Conservation (phyloP, 345 rosid genomes). For the Stellera chamaejasme region DNA sequence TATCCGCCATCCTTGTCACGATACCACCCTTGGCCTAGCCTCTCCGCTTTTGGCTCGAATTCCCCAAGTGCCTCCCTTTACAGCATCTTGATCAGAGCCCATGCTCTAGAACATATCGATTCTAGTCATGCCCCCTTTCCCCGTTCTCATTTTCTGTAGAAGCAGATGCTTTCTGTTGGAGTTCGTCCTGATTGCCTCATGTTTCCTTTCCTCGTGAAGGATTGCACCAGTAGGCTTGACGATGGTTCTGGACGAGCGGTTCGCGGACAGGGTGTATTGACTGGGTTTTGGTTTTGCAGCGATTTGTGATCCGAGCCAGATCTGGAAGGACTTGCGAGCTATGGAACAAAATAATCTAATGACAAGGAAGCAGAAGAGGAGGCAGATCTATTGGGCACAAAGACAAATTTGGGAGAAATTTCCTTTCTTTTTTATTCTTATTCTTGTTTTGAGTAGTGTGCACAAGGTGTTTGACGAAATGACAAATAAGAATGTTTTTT, state of each 20-base stretch:
- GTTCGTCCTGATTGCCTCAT: conserved; percentile 40
- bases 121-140: not conserved
- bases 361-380: too few relatives aligned
- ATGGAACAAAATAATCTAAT: too few relatives aligned
- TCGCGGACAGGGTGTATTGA: conserved; percentile 33
- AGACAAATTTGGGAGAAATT: too few relatives aligned
- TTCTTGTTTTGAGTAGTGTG: conserved; percentile 16
- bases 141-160: conserved; percentile 25
- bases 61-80: conserved; percentile 23
- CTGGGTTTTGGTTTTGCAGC: conserved; percentile 24
- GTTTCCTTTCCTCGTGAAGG: conserved; percentile 53
- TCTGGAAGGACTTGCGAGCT: conserved; percentile 25
- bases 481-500: conserved; percentile 39
- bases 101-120: conserved; percentile 17
- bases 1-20: too few relatives aligned
- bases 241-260: conserved; percentile 21
- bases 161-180: conserved; percentile 33
- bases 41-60: conserved; percentile 19
- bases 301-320: conserved; percentile 34
- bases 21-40: too few relatives aligned
- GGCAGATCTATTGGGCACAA: too few relatives aligned
- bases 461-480: conserved; percentile 52
- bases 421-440: too few relatives aligned
- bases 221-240: conserved; percentile 26
- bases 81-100: conserved; percentile 56